These are phyloP conservation scores for Yamadazyma membranifaciens DNA, from an alignment of 1,139 yeast species.

Conservation along the genomic window DNA sequence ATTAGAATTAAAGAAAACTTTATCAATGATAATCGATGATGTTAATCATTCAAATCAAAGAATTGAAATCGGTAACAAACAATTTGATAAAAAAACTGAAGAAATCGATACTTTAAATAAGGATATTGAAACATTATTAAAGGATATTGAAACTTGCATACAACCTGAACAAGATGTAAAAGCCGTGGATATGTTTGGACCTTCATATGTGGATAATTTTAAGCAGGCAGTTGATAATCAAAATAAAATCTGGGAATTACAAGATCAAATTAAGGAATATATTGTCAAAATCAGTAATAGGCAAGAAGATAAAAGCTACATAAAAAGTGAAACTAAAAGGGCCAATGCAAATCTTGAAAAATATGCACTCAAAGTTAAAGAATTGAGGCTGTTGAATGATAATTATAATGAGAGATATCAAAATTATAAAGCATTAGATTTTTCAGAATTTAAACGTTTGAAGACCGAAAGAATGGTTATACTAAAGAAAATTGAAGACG, in stretches of 20 bases:
- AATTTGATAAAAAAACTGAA: constrained; percentile 33
- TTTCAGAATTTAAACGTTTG: constrained; percentile 22
- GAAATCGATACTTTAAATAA: constrained; percentile 26
- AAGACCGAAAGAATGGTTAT: constrained; percentile 22
- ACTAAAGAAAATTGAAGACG: constrained; percentile 23
- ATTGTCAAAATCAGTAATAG: constrained; percentile 34
- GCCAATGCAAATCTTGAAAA: constrained; percentile 58
- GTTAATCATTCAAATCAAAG: constrained; percentile 39
- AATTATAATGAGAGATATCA: constrained; percentile 22
- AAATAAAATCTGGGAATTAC: constrained; percentile 38
- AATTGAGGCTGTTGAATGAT: constrained; percentile 23
- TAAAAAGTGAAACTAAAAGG: constrained; percentile 61
- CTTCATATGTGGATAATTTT: constrained; percentile 11
- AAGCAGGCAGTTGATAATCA: constrained; percentile 25
- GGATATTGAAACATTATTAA: constrained; percentile 21
- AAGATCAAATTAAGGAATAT: constrained; percentile 37
- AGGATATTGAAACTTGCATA: constrained; percentile 19
- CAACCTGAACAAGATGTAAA: constrained; percentile 8
- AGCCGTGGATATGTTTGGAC: background rate
- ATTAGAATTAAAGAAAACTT: constrained; percentile 27
- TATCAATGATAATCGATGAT: constrained; percentile 30
- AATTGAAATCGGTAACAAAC: constrained; percentile 41
- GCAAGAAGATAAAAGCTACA: constrained; percentile 60
- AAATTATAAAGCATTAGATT: constrained; percentile 28
- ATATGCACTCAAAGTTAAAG: constrained; percentile 41